Evolutionary conservation across 2,329 filamentous ascomycete genomes (phyloP).

Genomic region (Diatrype stigma): DNA sequence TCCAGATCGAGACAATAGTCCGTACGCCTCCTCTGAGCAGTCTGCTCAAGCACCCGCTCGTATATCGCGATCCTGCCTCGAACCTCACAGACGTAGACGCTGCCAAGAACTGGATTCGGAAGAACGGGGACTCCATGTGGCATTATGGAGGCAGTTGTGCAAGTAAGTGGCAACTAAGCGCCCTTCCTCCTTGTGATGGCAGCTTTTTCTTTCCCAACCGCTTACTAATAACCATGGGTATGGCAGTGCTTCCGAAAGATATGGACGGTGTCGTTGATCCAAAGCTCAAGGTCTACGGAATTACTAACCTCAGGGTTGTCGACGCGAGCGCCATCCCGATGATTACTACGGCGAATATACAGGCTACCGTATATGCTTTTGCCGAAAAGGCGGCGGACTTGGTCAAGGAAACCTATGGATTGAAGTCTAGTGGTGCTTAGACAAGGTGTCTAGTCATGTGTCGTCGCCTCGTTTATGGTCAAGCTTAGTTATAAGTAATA

Average conservation of each 20-base stretch:
- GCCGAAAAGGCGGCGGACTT: slow-evolving; percentile 26
- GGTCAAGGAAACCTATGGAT: slow-evolving; percentile 9
- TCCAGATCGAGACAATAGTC: not conserved
- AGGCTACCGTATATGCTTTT: slow-evolving; percentile 20
- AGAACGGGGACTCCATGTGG: slow-evolving; percentile 13
- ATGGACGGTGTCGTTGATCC: slow-evolving; percentile 29
- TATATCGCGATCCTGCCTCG: not conserved
- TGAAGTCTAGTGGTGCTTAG: too few species aligned
- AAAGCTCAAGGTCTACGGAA: slow-evolving; percentile 27
- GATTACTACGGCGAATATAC: slow-evolving; percentile 25
- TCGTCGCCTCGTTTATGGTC: too few species aligned
- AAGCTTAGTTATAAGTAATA: too few species aligned
- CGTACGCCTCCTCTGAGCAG: not conserved
- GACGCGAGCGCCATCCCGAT: slow-evolving; percentile 30
- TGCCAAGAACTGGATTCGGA: slow-evolving; percentile 8
- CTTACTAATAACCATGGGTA: too few species aligned
- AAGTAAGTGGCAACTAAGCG: too few species aligned
- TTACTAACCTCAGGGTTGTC: slow-evolving; percentile 27
- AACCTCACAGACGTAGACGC: not conserved
- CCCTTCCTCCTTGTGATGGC: too few species aligned
- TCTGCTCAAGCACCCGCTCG: slow-evolving; percentile 4
- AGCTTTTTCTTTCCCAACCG: too few species aligned
- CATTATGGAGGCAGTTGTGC: slow-evolving; percentile 16
- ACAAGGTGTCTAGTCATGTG: too few species aligned
- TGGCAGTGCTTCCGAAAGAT: slow-evolving; percentile 25